Percentiles rank a stretch among this genome's conserved stretches.
These are phyloP conservation scores for Pythium grandisporangium DNA, from an alignment of 352 stramenopile genomes.

Conservation along the genomic window DNA sequence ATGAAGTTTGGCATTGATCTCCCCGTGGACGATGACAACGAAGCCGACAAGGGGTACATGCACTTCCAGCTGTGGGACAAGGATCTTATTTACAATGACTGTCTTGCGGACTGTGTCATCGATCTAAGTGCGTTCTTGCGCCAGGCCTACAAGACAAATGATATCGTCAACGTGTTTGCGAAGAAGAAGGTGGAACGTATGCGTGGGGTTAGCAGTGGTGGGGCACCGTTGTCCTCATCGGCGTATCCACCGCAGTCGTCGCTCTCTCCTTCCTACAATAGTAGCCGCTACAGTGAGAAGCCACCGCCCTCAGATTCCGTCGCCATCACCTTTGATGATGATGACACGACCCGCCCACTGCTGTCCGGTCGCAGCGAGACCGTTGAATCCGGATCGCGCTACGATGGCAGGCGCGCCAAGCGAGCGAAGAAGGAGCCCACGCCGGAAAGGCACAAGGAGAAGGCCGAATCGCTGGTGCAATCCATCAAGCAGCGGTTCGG, in stretches of 20 bases:
- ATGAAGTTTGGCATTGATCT: conserved; percentile 88
- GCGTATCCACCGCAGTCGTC: not conserved
- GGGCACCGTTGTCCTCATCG: conserved; percentile 2
- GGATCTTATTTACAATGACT: conserved; percentile 70
- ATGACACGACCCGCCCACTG: conserved; percentile 12
- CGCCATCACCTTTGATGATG: conserved; percentile 10
- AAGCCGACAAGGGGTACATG: conserved; percentile 56
- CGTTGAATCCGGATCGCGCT: not conserved
- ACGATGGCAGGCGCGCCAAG: conserved; percentile 4
- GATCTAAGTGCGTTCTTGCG: conserved; percentile 59
- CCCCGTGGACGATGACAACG: conserved; percentile 55
- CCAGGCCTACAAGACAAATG: conserved; percentile 55
- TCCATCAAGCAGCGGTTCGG: conserved; percentile 69
- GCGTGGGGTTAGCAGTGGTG: conserved; percentile 15
- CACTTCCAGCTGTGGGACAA: conserved; percentile 81
- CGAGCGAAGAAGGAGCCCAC: conserved; percentile 12
- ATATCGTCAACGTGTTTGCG: conserved; percentile 64
- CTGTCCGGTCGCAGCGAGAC: not conserved
- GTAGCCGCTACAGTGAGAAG: not conserved
- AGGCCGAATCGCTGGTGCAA: conserved; percentile 54
- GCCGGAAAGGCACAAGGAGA: conserved; percentile 54
- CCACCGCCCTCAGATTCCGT: conserved; percentile 2
- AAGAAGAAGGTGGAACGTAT: conserved; percentile 56
- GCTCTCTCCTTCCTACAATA: not conserved
- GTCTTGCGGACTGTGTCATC: conserved; percentile 60